phyloP scores from a whole-genome alignment of 768 basidiomycete genomes.

The Daedaleopsis sinensis region DNA sequence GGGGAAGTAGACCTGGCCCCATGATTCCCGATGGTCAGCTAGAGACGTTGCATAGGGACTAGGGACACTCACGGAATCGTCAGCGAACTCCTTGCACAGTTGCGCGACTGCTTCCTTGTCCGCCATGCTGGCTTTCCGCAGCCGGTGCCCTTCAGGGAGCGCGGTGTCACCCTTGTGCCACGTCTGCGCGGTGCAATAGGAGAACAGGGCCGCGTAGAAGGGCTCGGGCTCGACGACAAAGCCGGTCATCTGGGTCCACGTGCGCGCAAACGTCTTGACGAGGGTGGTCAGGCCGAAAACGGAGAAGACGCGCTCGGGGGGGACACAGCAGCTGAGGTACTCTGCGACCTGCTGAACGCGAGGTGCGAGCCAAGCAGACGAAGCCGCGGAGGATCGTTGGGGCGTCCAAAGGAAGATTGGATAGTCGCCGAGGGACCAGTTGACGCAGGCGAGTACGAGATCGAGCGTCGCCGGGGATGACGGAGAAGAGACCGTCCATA shows the following conservation, averaged over 20 bases:
- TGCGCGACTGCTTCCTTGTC: constrained; percentile 46
- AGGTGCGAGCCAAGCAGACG: constrained; percentile 36
- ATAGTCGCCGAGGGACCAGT: constrained; percentile 46
- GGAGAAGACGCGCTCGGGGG: constrained; percentile 51
- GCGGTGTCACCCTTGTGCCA: constrained; percentile 31
- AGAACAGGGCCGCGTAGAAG: constrained; percentile 53
- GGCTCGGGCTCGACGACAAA: constrained; percentile 42
- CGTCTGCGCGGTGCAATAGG: constrained; percentile 45
- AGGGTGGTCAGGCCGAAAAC: constrained; percentile 49
- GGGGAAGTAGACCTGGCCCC: constrained; percentile 47
- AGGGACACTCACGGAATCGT: constrained; percentile 47
- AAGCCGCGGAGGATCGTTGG: constrained; percentile 28
- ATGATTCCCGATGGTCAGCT: constrained; percentile 6
- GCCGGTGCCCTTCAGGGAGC: constrained; percentile 37
- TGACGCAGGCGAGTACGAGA: constrained; percentile 50
- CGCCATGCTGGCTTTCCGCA: constrained; percentile 40
- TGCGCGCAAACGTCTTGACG: constrained; percentile 44
- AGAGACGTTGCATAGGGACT: neutral
- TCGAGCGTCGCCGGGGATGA: constrained; percentile 37
- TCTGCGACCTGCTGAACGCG: constrained; percentile 42
- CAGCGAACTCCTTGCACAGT: constrained; percentile 55
- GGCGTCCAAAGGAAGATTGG: constrained; percentile 57
- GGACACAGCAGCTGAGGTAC: constrained; percentile 41
- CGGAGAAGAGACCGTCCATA: constrained; percentile 43
- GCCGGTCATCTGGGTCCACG: constrained; percentile 48